These are phyloP conservation scores for Monosporozyma siamensis DNA, from an alignment of 805 yeast species.

Conservation along the genomic window DNA sequence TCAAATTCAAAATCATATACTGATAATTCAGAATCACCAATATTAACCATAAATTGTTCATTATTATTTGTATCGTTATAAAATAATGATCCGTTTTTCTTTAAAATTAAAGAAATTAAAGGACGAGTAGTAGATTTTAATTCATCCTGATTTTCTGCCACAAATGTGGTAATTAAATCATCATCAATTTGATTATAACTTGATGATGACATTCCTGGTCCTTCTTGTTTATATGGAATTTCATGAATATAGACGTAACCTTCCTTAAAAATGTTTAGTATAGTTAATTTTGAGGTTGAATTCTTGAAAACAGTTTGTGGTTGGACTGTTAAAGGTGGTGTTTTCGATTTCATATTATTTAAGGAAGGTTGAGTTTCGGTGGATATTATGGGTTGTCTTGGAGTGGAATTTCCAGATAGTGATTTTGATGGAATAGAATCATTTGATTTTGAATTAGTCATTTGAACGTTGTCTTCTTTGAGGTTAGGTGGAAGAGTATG, in stretches of 20 bases:
- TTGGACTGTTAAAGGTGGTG: too few relatives aligned
- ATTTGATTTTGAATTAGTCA: background rate
- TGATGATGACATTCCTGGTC: slow-evolving; percentile 20
- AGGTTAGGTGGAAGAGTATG: background rate
- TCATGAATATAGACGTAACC: slow-evolving; percentile 21
- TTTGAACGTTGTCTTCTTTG: background rate
- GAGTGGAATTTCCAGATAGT: background rate
- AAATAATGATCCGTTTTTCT: slow-evolving; percentile 14
- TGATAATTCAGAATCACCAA: slow-evolving; percentile 44
- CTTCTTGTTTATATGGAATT: slow-evolving; percentile 18
- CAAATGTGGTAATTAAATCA: slow-evolving; percentile 18
- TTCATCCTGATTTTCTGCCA: slow-evolving; percentile 10
- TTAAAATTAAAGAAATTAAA: slow-evolving; percentile 15
- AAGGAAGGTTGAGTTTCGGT: too few relatives aligned
- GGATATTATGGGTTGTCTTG: too few relatives aligned
- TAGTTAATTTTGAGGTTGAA: background rate
- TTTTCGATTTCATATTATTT: too few relatives aligned
- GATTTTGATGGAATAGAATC: background rate
- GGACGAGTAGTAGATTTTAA: slow-evolving; percentile 6
- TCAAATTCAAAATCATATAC: slow-evolving; percentile 77
- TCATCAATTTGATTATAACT: slow-evolving; percentile 21
- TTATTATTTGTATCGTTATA: slow-evolving; percentile 7
- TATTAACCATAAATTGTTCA: slow-evolving; percentile 17
- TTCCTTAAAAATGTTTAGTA: slow-evolving; percentile 17
- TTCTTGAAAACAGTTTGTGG: too few relatives aligned